phyloP scores from a whole-genome alignment of 2,329 filamentous ascomycete species.

The Thermothelomyces thermophilus region DNA sequence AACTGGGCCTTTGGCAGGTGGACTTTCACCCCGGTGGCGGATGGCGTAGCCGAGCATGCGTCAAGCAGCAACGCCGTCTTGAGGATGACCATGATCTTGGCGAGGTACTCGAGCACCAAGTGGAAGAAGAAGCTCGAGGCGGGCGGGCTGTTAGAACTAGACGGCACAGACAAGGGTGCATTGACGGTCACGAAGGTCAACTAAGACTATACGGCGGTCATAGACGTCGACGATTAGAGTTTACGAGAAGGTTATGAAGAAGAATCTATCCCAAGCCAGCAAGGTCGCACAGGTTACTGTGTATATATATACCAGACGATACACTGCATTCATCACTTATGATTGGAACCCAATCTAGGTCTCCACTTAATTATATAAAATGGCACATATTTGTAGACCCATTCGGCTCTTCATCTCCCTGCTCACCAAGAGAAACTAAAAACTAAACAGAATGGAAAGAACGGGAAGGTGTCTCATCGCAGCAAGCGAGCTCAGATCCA shows the following conservation, averaged over 20 bases:
- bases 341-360: too few species aligned
- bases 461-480: too few species aligned
- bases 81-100: slow-evolving; percentile 70
- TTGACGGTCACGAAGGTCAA: slow-evolving; percentile 48
- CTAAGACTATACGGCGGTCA: slow-evolving; percentile 23
- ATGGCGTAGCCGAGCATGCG: slow-evolving; percentile 42
- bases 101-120: slow-evolving; percentile 64
- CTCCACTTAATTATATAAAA: too few species aligned
- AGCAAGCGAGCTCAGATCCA: background rate
- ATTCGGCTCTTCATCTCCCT: too few species aligned
- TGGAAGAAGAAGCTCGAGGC: slow-evolving; percentile 69
- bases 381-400: too few species aligned
- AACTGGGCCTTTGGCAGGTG: slow-evolving; percentile 98
- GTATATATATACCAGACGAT: too few species aligned
- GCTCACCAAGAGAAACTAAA: too few species aligned
- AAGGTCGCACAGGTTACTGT: too few species aligned
- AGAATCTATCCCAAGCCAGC: background rate
- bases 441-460: background rate
- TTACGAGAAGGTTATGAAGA: background rate
- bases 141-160: slow-evolving; percentile 47
- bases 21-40: slow-evolving; percentile 65
- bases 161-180: slow-evolving; percentile 39
- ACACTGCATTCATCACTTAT: too few species aligned
- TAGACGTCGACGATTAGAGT: background rate
- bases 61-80: slow-evolving; percentile 50